Conservation (phyloP, 2,329 filamentous ascomycete species). For the Chrysoporthe cubensis region DNA sequence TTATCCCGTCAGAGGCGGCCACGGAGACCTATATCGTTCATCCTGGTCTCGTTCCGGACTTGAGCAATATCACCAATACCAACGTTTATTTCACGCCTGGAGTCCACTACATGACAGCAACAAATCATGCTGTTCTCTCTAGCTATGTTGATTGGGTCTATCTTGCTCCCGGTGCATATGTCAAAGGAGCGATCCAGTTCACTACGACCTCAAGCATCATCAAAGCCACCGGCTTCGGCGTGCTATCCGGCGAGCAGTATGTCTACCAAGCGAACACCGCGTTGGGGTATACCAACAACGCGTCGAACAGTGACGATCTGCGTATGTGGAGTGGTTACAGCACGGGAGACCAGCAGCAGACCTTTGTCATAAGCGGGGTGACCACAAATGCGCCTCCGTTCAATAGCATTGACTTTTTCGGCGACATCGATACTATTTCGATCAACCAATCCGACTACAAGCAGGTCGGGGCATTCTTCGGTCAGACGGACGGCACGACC, state of each 20-base stretch:
- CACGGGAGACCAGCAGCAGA: slow-evolving; percentile 31
- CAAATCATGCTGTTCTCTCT: slow-evolving; percentile 20
- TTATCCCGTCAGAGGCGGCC: slow-evolving; percentile 30
- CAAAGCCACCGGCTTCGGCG: slow-evolving; percentile 40
- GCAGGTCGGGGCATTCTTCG: slow-evolving; percentile 44
- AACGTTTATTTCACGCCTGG: slow-evolving; percentile 37
- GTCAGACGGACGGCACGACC: slow-evolving; percentile 43
- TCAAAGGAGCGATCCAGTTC: slow-evolving; percentile 44
- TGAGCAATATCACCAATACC: slow-evolving; percentile 27
- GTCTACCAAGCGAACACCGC: slow-evolving; percentile 42
- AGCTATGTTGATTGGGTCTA: slow-evolving; percentile 34
- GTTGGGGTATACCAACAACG: slow-evolving; percentile 35
- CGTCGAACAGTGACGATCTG: slow-evolving; percentile 36
- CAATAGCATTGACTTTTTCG: slow-evolving; percentile 40
- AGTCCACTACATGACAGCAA: slow-evolving; percentile 37
- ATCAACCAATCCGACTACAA: slow-evolving; percentile 41
- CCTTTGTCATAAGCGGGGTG: slow-evolving; percentile 34
- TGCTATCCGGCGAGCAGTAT: slow-evolving; percentile 44
- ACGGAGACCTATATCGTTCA: slow-evolving; percentile 30
- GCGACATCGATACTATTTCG: slow-evolving; percentile 32
- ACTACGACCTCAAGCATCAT: slow-evolving; percentile 32
- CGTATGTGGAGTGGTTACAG: slow-evolving; percentile 39
- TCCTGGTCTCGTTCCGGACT: slow-evolving; percentile 34
- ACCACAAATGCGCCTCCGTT: slow-evolving; percentile 42
- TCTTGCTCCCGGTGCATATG: slow-evolving; percentile 40